Evolutionary conservation across 2,329 filamentous ascomycete genomes (phyloP).

Genomic region (Fusarium brachygibbosum): DNA sequence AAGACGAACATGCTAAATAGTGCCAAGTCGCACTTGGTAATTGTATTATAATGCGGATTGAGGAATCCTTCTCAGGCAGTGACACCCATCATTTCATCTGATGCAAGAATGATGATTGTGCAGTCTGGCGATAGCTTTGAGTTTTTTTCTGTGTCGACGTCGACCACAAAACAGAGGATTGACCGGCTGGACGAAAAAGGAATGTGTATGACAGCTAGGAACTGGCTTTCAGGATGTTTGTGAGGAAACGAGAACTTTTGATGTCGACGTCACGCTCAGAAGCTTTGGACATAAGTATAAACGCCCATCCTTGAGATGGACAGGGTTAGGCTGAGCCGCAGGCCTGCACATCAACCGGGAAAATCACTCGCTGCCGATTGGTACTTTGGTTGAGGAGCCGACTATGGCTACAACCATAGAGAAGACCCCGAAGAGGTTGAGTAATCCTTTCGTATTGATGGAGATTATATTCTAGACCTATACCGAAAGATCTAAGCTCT

Average conservation of each 20-base stretch:
- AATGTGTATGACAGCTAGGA: background rate
- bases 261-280: background rate
- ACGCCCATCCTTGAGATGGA: background rate
- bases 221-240: background rate
- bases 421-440: background rate
- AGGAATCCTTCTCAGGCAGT: too few species aligned
- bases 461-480: background rate
- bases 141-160: background rate
- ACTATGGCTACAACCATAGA: background rate
- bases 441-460: background rate
- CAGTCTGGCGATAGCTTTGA: background rate
- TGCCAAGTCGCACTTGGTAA: background rate
- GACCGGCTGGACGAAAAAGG: background rate
- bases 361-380: background rate
- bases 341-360: background rate
- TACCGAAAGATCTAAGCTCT: background rate
- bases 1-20: too few species aligned
- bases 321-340: background rate
- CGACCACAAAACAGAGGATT: background rate
- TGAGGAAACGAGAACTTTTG: background rate
- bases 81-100: background rate
- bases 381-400: background rate
- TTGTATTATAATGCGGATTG: rapidly evolving
- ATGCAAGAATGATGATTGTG: background rate
- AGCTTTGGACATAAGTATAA: background rate